Evolutionary conservation across 345 rosid species (phyloP), one percentile per base, ranked within the genome.

Genomic region (Eucalyptus lansdowneana): DNA sequence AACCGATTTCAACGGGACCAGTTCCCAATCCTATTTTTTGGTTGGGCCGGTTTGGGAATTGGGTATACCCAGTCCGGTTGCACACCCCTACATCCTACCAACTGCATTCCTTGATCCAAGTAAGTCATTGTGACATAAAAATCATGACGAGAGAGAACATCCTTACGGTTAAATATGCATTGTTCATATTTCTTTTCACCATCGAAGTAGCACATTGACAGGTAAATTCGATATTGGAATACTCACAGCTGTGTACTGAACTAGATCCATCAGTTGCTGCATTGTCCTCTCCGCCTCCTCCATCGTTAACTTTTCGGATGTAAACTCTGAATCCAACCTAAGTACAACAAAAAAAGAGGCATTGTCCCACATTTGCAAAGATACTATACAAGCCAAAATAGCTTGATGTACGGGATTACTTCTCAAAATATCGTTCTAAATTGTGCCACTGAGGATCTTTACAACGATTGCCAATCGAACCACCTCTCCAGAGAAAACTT

Each of bases 401-500:
- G 81, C 88, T 91, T 87, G 90, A 50, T 29, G 86, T 87, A 49
- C 25, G 42, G 27, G 90, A 92, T 94, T 94, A 96, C 99, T 96
- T 98, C 81, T 95, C 98, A 90, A 98, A 97, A 90, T 95, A 97
- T 49, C 99, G 99, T 58, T 97, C 97, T 91, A 97, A 92, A 92
- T 96, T 95, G 95, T 98, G 99, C 97, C 96, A 98, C 85, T 98
- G 99, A 90, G 99, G 99, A 95, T 98, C 99, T 93, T 97, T 97
- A 91, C 99, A 98, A 90, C 96, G 99, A 91, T 97, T 98, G 87
- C 99, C 99, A 89, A 98, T 76, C 99, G 99, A 65, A 97, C 98
- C 92, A 98, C 99, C 92, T 98, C 99, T 90, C 98, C 94, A 22
- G 98, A 94, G 89, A 98, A 98, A 62, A 98, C 92, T 92, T 93